Evolutionary conservation across 78 protist species (phyloP).

Genomic region (Chrysochromulina tobinii): DNA sequence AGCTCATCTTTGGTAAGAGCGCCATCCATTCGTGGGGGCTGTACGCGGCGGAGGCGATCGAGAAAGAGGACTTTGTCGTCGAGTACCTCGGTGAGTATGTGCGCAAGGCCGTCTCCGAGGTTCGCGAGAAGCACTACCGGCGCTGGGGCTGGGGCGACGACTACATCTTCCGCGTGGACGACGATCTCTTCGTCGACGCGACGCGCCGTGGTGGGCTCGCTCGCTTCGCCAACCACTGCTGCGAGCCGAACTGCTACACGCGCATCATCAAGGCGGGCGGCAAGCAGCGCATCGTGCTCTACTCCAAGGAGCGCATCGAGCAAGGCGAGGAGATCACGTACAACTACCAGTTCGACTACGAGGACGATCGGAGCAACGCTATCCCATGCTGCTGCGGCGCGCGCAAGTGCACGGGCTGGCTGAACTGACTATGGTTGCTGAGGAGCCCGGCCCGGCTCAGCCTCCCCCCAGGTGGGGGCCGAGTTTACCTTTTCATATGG

Average conservation of each 20-base stretch:
- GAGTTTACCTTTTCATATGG: too few relatives aligned
- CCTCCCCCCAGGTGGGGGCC: too few relatives aligned
- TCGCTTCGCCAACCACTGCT: slow-evolving; percentile 96
- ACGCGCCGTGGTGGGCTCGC: slow-evolving; percentile 91
- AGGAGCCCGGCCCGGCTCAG: too few relatives aligned
- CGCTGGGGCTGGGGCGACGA: slow-evolving; percentile 64
- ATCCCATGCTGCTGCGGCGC: slow-evolving; percentile 34
- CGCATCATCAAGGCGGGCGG: slow-evolving; percentile 69
- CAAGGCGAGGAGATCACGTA: slow-evolving; percentile 43
- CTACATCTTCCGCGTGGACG: slow-evolving; percentile 94
- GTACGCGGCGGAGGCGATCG: slow-evolving; percentile 51
- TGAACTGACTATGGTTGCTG: not conserved
- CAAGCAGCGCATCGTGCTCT: slow-evolving; percentile 55
- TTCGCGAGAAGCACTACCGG: slow-evolving; percentile 84
- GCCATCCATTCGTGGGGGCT: slow-evolving; percentile 62
- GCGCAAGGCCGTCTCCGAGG: slow-evolving; percentile 81
- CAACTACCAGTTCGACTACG: slow-evolving; percentile 34
- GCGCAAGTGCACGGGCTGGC: not conserved
- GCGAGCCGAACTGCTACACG: slow-evolving; percentile 97
- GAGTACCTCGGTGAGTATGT: slow-evolving; percentile 97
- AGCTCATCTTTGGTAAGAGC: not conserved
- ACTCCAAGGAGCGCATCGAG: slow-evolving; percentile 60
- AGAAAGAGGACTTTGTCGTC: slow-evolving; percentile 84
- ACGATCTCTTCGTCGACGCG: slow-evolving; percentile 91
- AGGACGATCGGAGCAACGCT: not conserved